Conservation (phyloP, 768 basidiomycete genomes). For the Lanmaoa pseudosensibilis region DNA sequence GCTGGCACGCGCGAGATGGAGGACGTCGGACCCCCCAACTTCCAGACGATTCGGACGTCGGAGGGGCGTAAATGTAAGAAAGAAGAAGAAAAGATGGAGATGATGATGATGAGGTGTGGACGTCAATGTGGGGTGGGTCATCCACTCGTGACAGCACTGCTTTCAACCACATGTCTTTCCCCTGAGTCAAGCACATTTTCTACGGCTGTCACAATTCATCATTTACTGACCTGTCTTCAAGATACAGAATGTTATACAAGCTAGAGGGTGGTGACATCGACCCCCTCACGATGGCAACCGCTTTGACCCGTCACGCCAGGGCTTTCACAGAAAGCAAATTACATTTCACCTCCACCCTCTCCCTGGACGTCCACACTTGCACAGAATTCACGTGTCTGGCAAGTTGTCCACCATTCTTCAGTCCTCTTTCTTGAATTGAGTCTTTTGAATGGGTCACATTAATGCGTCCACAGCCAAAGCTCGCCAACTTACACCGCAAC, state of each 20-base stretch:
- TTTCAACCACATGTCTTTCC: background rate
- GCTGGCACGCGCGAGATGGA: background rate
- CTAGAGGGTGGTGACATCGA: background rate
- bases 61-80: background rate
- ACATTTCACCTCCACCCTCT: background rate
- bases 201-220: background rate
- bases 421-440: background rate
- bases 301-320: background rate
- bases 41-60: background rate
- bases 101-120: background rate
- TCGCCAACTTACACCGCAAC: constrained; percentile 2
- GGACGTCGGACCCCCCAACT: constrained; percentile 12
- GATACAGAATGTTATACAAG: background rate
- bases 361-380: background rate
- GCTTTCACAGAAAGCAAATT: background rate
- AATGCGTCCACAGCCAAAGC: background rate
- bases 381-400: background rate
- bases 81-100: background rate
- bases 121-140: constrained; percentile 8
- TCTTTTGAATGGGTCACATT: background rate
- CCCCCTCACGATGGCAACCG: background rate
- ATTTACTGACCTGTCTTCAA: background rate
- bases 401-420: background rate
- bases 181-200: background rate
- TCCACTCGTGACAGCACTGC: constrained; percentile 7